Percentiles rank a stretch among this genome's conserved stretches.
Conservation (phyloP, 1,284 basidiomycete species). For the Takashimella tepidaria region DNA sequence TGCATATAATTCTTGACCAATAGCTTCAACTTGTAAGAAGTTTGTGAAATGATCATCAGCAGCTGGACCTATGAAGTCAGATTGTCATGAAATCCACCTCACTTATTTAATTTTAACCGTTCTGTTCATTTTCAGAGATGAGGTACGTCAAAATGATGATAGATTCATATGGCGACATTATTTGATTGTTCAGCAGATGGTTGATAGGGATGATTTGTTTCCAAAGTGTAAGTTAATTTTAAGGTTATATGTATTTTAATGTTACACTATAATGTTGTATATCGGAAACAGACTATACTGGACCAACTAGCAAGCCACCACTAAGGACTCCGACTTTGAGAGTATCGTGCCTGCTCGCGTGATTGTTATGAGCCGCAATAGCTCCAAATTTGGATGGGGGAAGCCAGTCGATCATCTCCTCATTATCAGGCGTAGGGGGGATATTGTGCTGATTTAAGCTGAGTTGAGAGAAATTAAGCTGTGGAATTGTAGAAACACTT, state of each 20-base stretch:
- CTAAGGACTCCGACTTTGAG: not conserved
- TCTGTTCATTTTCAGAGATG: too few relatives aligned
- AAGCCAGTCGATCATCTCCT: not conserved
- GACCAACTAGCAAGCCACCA: not conserved
- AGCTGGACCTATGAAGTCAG: constrained; percentile 12
- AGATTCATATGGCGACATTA: too few relatives aligned
- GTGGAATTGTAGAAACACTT: constrained; percentile 3
- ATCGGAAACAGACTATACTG: too few relatives aligned
- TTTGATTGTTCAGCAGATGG: too few relatives aligned
- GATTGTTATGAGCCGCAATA: not conserved
- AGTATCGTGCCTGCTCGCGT: not conserved
- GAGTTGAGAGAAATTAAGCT: constrained; percentile 11
- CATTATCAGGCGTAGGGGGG: constrained; percentile 4
- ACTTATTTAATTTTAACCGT: too few relatives aligned
- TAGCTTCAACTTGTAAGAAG: constrained; percentile 21
- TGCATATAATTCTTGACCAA: constrained; percentile 23
- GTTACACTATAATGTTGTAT: too few relatives aligned
- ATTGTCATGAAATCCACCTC: constrained; percentile 13
- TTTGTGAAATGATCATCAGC: constrained; percentile 13
- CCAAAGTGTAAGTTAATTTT: too few relatives aligned
- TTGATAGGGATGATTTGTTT: too few relatives aligned
- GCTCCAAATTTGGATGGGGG: not conserved
- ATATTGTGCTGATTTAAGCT: constrained; percentile 7
- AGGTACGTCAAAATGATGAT: too few relatives aligned
- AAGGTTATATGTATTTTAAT: too few relatives aligned